Evolutionary conservation across 1,284 basidiomycete genomes (phyloP).

Genomic region (Amylostereum areolatum): DNA sequence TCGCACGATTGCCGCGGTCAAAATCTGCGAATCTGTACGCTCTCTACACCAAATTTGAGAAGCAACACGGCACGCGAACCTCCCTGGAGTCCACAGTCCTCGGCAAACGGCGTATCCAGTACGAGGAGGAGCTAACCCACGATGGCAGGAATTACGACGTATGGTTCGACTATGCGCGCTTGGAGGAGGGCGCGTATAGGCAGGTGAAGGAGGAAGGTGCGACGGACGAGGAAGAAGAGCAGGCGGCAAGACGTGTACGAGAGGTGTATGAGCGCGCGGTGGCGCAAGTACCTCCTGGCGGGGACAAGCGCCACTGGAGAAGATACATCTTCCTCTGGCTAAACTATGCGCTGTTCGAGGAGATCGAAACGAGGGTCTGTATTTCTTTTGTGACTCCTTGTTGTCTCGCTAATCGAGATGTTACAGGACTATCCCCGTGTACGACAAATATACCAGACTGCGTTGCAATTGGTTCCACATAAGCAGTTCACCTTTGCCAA

Average conservation of each 20-base stretch:
- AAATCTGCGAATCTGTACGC: conserved; percentile 85
- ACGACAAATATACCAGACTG: conserved; percentile 91
- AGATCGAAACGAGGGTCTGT: conserved; percentile 83
- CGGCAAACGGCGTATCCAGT: conserved; percentile 95
- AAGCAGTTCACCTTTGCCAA: conserved; percentile 98
- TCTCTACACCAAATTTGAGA: conserved; percentile 95
- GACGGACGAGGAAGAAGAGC: conserved; percentile 59
- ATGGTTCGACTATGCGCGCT: conserved; percentile 94
- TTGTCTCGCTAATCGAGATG: conserved; percentile 2
- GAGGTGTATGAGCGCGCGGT: conserved; percentile 97
- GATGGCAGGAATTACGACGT: conserved; percentile 94
- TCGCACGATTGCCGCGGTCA: conserved; percentile 85
- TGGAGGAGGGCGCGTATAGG: conserved; percentile 86
- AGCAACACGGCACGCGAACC: conserved; percentile 89
- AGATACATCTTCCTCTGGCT: conserved; percentile 97
- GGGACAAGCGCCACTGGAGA: conserved; percentile 89
- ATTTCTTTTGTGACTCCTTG: neutral
- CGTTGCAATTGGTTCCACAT: conserved; percentile 86
- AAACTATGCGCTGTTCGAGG: conserved; percentile 96
- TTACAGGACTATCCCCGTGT: conserved; percentile 75
- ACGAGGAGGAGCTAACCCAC: conserved; percentile 88
- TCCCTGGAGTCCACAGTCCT: conserved; percentile 92
- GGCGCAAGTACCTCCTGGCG: conserved; percentile 89
- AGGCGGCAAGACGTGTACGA: conserved; percentile 61
- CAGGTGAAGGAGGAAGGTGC: conserved; percentile 74